Base-by-base conservation (phyloP, 768 basidiomycete genomes). In the Naganishia randhawae region DNA sequence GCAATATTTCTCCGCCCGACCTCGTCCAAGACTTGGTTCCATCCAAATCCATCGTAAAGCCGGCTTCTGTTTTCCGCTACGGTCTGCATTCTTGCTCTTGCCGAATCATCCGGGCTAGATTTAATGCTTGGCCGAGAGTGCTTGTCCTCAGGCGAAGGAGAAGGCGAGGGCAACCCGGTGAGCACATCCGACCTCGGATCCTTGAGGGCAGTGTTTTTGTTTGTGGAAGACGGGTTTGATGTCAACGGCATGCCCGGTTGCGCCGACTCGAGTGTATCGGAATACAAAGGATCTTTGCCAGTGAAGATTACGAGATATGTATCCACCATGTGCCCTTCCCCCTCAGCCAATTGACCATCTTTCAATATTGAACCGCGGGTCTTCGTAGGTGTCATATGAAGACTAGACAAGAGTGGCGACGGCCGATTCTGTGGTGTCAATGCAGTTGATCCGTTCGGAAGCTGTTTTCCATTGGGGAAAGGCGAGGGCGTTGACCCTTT, bases 101-200 rank as follows among this genome's bases (percentile, higher is more conserved):
- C 39, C 37, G 19, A 27, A 22, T 25, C 54, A 13, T 14, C 19
- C 17, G 33, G 29, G 7, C 13, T 25, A 4, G 45, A 48, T 25
- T 25, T 61, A 25, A 41, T 35, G 32, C 22, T 41, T 14, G 57
- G 39, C 29, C 57, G 19, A 11, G 57, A 61, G n/a, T 41, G 57
- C 29, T 53, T 66, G 35, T 66, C 65, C 35, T 51, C 50, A 1
- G 65, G 65, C n/a, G 65, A 66, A 9, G 65, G 65, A 7, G 65
- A 66, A 22, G 65, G 65, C 3, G 65, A 66, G n/a, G 65, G 65
- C 17, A 66, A 53, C 27, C 65, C 65, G 7, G 50, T 52, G 17
- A 53, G 31, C 14, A 50, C 65, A 22, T 66, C 57, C 7, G 57
- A 61, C 37, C 22, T 61, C 16, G 57, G 57, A 39, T 61, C 57